Evolutionary conservation across 2,329 filamentous ascomycete species (phyloP).

Genomic region (Pseudopithomyces maydicus): DNA sequence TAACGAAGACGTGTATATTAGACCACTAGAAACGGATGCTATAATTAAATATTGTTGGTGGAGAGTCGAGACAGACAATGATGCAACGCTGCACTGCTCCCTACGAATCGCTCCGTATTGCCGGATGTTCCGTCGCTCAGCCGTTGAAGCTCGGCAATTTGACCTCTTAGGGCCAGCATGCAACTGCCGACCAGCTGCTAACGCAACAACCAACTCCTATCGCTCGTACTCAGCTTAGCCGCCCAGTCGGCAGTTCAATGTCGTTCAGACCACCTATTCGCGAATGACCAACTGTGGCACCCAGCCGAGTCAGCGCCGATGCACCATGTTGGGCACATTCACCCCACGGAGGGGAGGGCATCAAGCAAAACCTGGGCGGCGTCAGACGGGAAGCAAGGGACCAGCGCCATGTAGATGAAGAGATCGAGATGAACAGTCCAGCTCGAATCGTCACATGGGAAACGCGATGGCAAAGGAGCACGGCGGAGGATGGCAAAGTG

Average conservation of each 20-base stretch:
- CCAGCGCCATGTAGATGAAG: slow-evolving; percentile 9
- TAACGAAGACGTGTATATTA: too few relatives aligned
- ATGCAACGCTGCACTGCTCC: neutral
- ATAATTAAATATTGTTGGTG: neutral
- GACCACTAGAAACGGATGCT: too few relatives aligned
- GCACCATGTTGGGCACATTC: neutral
- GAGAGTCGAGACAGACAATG: neutral
- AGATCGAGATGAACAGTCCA: neutral
- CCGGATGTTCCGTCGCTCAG: slow-evolving; percentile 3
- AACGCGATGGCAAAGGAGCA: slow-evolving; percentile 5
- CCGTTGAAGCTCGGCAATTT: slow-evolving; percentile 11
- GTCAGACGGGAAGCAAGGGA: slow-evolving; percentile 3
- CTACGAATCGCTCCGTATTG: slow-evolving; percentile 9
- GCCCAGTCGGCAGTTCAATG: slow-evolving; percentile 16
- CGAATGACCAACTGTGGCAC: neutral
- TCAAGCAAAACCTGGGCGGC: slow-evolving; percentile 4
- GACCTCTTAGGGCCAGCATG: neutral
- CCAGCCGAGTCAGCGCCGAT: slow-evolving; percentile 6
- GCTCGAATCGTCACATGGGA: neutral
- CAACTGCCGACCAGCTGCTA: slow-evolving; percentile 20
- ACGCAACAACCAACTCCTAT: slow-evolving; percentile 9
- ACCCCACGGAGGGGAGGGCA: neutral
- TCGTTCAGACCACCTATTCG: neutral
- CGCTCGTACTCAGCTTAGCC: slow-evolving; percentile 17
- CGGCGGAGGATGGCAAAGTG: neutral